Evolutionary conservation across 116 monocot species (phyloP).

Genomic region (Trichopus zeylanicus): DNA sequence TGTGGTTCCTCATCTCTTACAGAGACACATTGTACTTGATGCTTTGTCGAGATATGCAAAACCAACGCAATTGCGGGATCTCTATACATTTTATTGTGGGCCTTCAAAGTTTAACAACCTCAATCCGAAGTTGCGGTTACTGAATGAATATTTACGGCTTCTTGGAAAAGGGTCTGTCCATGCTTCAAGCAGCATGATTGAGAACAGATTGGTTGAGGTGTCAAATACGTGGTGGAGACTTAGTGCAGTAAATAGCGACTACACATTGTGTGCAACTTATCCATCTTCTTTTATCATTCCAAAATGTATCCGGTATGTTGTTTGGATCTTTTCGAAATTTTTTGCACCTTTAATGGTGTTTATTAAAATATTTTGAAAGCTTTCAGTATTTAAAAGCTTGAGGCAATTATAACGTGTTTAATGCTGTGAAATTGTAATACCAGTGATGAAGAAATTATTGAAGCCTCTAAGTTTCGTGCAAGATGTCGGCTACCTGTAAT

Average conservation of each 20-base stretch:
- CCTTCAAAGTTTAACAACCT: slow-evolving; percentile 54
- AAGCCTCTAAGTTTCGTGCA: slow-evolving; percentile 83
- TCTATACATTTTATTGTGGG: slow-evolving; percentile 75
- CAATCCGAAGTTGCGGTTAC: slow-evolving; percentile 60
- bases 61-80: slow-evolving; percentile 58
- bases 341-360: too few relatives aligned
- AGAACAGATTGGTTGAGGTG: slow-evolving; percentile 31
- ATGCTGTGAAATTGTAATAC: slow-evolving; percentile 1
- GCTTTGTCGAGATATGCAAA: slow-evolving; percentile 63
- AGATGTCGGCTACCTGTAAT: slow-evolving; percentile 81
- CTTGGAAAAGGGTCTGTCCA: slow-evolving; percentile 37
- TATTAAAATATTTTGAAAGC: too few relatives aligned
- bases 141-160: slow-evolving; percentile 81
- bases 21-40: slow-evolving; percentile 71
- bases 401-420: background rate
- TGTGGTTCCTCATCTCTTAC: slow-evolving; percentile 10
- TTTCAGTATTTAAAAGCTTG: background rate
- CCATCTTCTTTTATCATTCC: slow-evolving; percentile 82
- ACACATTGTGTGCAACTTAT: slow-evolving; percentile 76
- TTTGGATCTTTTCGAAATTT: background rate
- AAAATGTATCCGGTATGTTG: slow-evolving; percentile 62
- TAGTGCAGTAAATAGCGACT: slow-evolving; percentile 51
- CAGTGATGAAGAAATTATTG: slow-evolving; percentile 83
- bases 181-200: slow-evolving; percentile 15
- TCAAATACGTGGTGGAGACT: slow-evolving; percentile 81